These are phyloP conservation scores for Sarocladium oryzae DNA, from an alignment of 2,329 filamentous ascomycete species.

Conservation along the genomic window DNA sequence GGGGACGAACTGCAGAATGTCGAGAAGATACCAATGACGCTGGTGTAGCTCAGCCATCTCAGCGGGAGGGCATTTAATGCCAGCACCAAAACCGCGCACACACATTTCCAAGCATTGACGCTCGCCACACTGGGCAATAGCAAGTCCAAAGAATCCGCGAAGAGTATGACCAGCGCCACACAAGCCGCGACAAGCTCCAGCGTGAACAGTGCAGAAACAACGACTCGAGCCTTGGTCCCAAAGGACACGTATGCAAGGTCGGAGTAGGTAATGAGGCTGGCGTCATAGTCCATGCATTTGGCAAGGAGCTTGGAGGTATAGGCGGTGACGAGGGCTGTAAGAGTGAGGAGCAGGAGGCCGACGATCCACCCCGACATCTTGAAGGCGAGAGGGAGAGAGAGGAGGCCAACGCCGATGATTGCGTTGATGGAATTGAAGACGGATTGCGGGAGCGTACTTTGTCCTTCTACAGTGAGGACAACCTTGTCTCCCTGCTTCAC, in stretches of 20 bases:
- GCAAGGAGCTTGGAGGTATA: conserved; percentile 84
- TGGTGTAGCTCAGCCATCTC: conserved; percentile 79
- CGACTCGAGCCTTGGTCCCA: conserved; percentile 71
- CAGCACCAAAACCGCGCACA: conserved; percentile 72
- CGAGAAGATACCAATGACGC: conserved; percentile 84
- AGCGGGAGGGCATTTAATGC: conserved; percentile 82
- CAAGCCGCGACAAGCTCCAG: conserved; percentile 82
- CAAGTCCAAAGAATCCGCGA: conserved; percentile 79
- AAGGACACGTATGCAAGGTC: conserved; percentile 90
- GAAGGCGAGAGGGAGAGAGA: conserved; percentile 82
- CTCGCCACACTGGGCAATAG: conserved; percentile 64
- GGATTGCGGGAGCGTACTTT: conserved; percentile 92
- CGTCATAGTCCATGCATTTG: conserved; percentile 82
- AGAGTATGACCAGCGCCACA: conserved; percentile 86
- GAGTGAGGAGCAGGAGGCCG: conserved; percentile 66
- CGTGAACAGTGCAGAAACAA: conserved; percentile 80
- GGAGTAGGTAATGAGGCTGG: conserved; percentile 84
- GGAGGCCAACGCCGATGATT: conserved; percentile 79
- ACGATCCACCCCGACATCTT: conserved; percentile 85
- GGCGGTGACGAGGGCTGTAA: conserved; percentile 68
- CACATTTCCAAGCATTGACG: conserved; percentile 72
- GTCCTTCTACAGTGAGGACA: conserved; percentile 78
- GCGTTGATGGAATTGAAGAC: conserved; percentile 96
- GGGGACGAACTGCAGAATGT: conserved; percentile 75
- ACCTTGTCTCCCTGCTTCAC: conserved; percentile 83